phyloP scores from a whole-genome alignment of 805 yeast genomes.

The Danielozyma ontarioensis region DNA sequence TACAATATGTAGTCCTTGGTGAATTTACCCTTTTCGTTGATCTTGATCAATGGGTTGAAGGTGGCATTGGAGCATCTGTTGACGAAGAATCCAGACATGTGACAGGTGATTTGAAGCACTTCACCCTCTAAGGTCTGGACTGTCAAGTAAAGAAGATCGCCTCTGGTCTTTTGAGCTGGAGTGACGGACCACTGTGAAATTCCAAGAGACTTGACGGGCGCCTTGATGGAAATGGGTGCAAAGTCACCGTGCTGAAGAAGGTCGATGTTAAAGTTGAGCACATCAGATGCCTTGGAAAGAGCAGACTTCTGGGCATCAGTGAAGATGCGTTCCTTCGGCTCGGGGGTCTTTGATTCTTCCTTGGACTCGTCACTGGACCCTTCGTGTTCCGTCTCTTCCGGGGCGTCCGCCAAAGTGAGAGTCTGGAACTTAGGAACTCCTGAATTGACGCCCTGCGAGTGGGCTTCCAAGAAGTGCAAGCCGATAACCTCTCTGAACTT shows the following conservation, averaged over 20 bases:
- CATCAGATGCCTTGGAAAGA: slow-evolving; percentile 7
- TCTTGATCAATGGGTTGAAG: slow-evolving; percentile 62
- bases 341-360: slow-evolving; percentile 2
- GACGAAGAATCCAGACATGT: slow-evolving; percentile 73
- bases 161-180: slow-evolving; percentile 58
- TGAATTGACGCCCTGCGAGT: slow-evolving; percentile 33
- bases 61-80: slow-evolving; percentile 60
- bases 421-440: slow-evolving; percentile 49
- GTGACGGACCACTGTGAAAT: slow-evolving; percentile 88
- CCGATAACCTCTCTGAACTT: slow-evolving; percentile 60
- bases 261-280: slow-evolving; percentile 3
- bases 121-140: slow-evolving; percentile 79
- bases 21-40: slow-evolving; percentile 30
- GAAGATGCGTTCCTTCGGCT: slow-evolving; percentile 6
- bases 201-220: slow-evolving; percentile 52
- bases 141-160: slow-evolving; percentile 76
- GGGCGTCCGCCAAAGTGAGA: slow-evolving; percentile 33
- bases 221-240: slow-evolving; percentile 15
- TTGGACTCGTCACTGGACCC: slow-evolving; percentile 8
- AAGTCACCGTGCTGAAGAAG: slow-evolving; percentile 8
- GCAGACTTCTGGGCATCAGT: slow-evolving; percentile 27
- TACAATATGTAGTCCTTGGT: slow-evolving; percentile 47
- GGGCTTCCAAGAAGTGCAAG: slow-evolving; percentile 42
- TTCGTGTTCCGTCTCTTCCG: slow-evolving; percentile 7
- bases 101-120: slow-evolving; percentile 71